Evolutionary conservation across 768 basidiomycete species (phyloP).

Genomic region (Lactarius sanguifluus): DNA sequence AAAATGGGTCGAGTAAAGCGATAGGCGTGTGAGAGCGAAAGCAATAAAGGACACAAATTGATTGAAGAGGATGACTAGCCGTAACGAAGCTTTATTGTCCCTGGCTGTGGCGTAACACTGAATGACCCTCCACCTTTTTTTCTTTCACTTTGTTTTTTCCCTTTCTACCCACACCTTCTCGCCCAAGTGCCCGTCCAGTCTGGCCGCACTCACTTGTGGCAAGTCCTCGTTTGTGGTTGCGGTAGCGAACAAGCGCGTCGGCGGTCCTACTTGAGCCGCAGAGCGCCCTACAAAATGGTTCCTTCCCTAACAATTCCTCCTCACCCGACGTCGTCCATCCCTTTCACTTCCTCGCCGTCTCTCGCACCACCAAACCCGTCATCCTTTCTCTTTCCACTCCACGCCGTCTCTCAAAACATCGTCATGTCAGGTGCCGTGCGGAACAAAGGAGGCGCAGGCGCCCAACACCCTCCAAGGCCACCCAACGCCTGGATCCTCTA

Average conservation of each 20-base stretch:
- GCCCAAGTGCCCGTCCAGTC: neutral
- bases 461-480: slow-evolving; percentile 38
- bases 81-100: slow-evolving; percentile 2
- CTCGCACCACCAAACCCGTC: neutral
- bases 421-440: slow-evolving; percentile 17
- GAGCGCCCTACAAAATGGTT: slow-evolving; percentile 23
- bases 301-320: slow-evolving; percentile 9
- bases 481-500: slow-evolving; percentile 54
- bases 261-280: slow-evolving; percentile 12
- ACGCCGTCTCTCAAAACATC: neutral
- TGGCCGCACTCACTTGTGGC: slow-evolving; percentile 13
- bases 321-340: neutral
- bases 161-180: neutral
- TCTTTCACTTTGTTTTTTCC: neutral
- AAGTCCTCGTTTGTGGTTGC: neutral
- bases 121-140: slow-evolving; percentile 2
- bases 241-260: slow-evolving; percentile 14
- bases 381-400: neutral
- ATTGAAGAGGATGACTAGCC: neutral
- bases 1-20: neutral
- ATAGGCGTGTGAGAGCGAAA: neutral
- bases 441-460: slow-evolving; percentile 17
- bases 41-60: neutral
- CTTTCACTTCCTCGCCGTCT: slow-evolving; percentile 7
- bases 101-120: neutral